phyloP scores from a whole-genome alignment of 495 filamentous ascomycete genomes.

The Lophiotrema nucula region DNA sequence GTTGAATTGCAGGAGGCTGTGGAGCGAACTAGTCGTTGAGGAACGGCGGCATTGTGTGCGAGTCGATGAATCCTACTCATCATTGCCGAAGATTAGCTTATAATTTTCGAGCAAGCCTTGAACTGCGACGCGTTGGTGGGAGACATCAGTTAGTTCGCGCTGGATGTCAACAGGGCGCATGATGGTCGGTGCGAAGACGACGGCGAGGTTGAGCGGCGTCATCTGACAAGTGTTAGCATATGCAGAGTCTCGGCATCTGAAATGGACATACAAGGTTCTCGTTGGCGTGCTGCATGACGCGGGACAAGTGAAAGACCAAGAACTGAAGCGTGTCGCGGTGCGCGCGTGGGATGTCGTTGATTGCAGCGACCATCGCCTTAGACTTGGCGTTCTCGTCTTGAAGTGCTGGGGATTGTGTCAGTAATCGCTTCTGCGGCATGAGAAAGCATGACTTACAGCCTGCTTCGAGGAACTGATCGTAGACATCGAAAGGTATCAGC shows the following conservation, averaged over 20 bases:
- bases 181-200: constrained; percentile 97
- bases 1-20: too few species aligned
- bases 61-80: constrained; percentile 28
- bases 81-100: constrained; percentile 34
- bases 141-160: constrained; percentile 93
- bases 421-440: too few species aligned
- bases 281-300: constrained; percentile 76
- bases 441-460: constrained; percentile 54
- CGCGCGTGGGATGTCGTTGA: constrained; percentile 72
- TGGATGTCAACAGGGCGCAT: constrained; percentile 86
- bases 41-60: too few species aligned
- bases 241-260: background rate
- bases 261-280: constrained; percentile 66
- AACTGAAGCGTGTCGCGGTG: constrained; percentile 91
- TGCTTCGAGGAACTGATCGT: constrained; percentile 83
- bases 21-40: too few species aligned
- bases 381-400: constrained; percentile 60
- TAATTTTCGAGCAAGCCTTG: constrained; percentile 39
- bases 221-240: constrained; percentile 51
- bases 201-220: constrained; percentile 91
- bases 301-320: constrained; percentile 87
- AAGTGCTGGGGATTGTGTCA: constrained; percentile 46
- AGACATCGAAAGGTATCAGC: constrained; percentile 87
- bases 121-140: constrained; percentile 41
- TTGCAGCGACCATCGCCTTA: constrained; percentile 62